Percentiles rank a stretch among this genome's conserved stretches.
Conservation (phyloP, 805 yeast genomes). For the Candida mattraensis region DNA sequence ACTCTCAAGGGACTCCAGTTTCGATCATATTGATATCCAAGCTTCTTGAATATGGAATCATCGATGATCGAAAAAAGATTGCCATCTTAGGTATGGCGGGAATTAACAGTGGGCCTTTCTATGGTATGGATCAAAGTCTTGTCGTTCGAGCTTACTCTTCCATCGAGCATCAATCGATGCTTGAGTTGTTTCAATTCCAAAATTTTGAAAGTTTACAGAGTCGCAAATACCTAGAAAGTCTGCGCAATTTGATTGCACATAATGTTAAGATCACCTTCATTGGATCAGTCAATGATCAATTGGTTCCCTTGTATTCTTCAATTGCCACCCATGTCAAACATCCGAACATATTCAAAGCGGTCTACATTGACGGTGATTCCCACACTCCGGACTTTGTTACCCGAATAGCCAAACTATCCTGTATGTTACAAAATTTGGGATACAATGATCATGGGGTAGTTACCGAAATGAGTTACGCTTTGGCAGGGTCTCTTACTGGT, state of each 20-base stretch:
- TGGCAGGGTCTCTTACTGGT: slow-evolving; percentile 91
- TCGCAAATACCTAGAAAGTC: slow-evolving; percentile 62
- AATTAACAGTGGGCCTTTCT: slow-evolving; percentile 89
- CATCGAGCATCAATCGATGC: slow-evolving; percentile 82
- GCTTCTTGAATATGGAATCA: slow-evolving; percentile 60
- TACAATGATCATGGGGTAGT: slow-evolving; percentile 82
- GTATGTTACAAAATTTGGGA: slow-evolving; percentile 74
- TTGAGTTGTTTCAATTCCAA: slow-evolving; percentile 87
- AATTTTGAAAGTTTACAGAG: slow-evolving; percentile 72
- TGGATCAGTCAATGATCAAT: slow-evolving; percentile 90
- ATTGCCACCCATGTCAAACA: slow-evolving; percentile 79
- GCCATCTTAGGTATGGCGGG: slow-evolving; percentile 95
- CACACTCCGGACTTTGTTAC: slow-evolving; percentile 79
- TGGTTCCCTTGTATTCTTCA: slow-evolving; percentile 90
- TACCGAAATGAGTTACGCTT: slow-evolving; percentile 72
- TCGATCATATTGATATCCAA: slow-evolving; percentile 75
- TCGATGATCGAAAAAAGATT: slow-evolving; percentile 46
- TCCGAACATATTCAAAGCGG: slow-evolving; percentile 87
- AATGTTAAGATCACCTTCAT: slow-evolving; percentile 79
- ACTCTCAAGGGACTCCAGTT: slow-evolving; percentile 96
- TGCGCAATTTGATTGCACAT: slow-evolving; percentile 60
- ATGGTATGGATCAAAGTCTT: slow-evolving; percentile 81
- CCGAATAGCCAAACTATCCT: slow-evolving; percentile 69
- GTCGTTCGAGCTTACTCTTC: slow-evolving; percentile 87
- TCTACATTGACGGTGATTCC: slow-evolving; percentile 81